Evolutionary conservation across 169 alveolate genomes (phyloP).

Genomic region (Babesia sp.): DNA sequence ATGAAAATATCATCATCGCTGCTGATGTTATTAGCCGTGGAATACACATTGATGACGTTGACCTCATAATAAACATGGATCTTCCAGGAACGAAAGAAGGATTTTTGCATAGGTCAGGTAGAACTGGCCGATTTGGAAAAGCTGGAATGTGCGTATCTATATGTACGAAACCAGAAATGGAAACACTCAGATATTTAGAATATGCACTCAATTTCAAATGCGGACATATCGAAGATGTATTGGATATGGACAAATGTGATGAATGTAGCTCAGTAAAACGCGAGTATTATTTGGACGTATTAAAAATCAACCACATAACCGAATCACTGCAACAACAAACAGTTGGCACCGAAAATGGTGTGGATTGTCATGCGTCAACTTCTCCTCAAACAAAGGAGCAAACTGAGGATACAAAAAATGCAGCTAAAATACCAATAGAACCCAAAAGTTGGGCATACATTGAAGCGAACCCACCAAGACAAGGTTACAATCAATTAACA

Average conservation of each 20-base stretch:
- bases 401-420: background rate
- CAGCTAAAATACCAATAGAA: background rate
- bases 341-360: conserved; percentile 6
- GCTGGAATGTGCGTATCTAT: conserved; percentile 81
- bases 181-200: conserved; percentile 39
- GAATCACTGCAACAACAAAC: background rate
- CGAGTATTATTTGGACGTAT: background rate
- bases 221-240: conserved; percentile 14
- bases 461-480: background rate
- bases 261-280: background rate
- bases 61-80: conserved; percentile 87
- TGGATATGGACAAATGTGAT: background rate
- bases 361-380: background rate
- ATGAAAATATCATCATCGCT: conserved; percentile 79
- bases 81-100: conserved; percentile 82
- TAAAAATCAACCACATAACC: background rate
- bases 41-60: conserved; percentile 83
- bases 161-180: conserved; percentile 65
- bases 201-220: conserved; percentile 56
- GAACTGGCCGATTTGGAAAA: conserved; percentile 86
- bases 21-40: conserved; percentile 92
- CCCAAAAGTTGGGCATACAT: background rate
- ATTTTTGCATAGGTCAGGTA: conserved; percentile 88
- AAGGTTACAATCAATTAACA: background rate
- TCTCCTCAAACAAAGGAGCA: background rate